phyloP scores from a whole-genome alignment of 495 filamentous ascomycete species.

The Penicillium cosmopolitanum region DNA sequence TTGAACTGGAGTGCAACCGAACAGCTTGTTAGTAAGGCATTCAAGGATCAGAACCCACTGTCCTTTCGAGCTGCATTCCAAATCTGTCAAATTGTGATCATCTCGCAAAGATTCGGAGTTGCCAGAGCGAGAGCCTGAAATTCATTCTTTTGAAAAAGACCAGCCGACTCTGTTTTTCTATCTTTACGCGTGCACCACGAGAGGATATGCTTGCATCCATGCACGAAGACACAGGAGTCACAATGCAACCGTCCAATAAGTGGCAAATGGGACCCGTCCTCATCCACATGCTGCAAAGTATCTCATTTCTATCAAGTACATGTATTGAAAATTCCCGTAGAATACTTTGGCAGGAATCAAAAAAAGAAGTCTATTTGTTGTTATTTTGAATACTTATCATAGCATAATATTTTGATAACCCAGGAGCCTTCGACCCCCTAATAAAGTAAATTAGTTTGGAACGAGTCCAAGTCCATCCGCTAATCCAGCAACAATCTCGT shows the following conservation, averaged over 20 bases:
- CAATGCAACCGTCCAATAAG: too few relatives aligned
- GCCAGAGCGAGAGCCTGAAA: background rate
- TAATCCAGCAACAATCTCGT: constrained; percentile 17
- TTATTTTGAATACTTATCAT: background rate
- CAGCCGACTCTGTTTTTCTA: too few relatives aligned
- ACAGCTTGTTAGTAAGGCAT: background rate
- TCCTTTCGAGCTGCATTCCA: constrained; percentile 1
- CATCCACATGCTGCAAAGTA: too few relatives aligned
- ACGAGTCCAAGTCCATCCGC: constrained; percentile 10
- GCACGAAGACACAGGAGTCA: too few relatives aligned
- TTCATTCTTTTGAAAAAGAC: too few relatives aligned
- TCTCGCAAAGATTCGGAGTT: constrained; percentile 8
- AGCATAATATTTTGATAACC: background rate
- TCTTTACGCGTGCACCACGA: too few relatives aligned
- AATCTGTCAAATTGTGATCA: constrained; percentile 1
- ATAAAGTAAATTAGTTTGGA: background rate
- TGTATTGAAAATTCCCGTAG: too few relatives aligned
- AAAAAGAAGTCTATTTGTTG: too few relatives aligned
- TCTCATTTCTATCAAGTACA: too few relatives aligned
- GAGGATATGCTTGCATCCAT: too few relatives aligned
- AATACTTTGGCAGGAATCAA: too few relatives aligned
- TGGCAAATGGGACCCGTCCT: too few relatives aligned
- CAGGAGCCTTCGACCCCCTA: background rate
- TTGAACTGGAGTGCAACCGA: constrained; percentile 3
- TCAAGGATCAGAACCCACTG: background rate